phyloP scores from a whole-genome alignment of 345 rosid genomes.

The Euphorbia pulcherrima region DNA sequence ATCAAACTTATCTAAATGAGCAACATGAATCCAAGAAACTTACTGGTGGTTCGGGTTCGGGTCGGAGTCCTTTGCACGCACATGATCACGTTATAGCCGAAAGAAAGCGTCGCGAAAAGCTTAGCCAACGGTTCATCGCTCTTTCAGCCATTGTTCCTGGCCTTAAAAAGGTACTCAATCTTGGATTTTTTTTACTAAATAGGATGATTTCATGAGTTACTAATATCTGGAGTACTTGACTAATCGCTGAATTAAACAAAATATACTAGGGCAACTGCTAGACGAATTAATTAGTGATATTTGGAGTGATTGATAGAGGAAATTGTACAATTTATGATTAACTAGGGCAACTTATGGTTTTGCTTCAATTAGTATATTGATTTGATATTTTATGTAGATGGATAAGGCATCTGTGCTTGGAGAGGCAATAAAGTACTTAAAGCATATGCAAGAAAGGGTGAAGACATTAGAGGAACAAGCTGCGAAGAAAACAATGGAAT shows the following conservation, averaged over 20 bases:
- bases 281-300: too few relatives aligned
- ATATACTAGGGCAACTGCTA: too few relatives aligned
- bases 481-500: conserved; percentile 45
- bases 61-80: conserved; percentile 36
- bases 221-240: too few relatives aligned
- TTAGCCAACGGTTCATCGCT: conserved; percentile 53
- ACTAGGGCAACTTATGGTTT: too few relatives aligned
- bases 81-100: conserved; percentile 55
- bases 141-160: conserved; percentile 55
- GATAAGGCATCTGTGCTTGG: conserved; percentile 71
- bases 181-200: too few relatives aligned
- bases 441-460: conserved; percentile 64
- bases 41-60: not conserved
- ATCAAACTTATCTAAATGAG: conserved; percentile 1
- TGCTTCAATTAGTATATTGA: too few relatives aligned
- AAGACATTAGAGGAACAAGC: conserved; percentile 49
- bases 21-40: conserved; percentile 18
- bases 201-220: too few relatives aligned
- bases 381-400: conserved; percentile 33
- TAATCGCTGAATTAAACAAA: too few relatives aligned
- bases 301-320: too few relatives aligned
- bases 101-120: conserved; percentile 54
- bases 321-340: too few relatives aligned
- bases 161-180: conserved; percentile 59
- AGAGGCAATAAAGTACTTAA: conserved; percentile 55